Conservation (phyloP, 2,329 filamentous ascomycete genomes). For the Fonsecaea pugnacius region DNA sequence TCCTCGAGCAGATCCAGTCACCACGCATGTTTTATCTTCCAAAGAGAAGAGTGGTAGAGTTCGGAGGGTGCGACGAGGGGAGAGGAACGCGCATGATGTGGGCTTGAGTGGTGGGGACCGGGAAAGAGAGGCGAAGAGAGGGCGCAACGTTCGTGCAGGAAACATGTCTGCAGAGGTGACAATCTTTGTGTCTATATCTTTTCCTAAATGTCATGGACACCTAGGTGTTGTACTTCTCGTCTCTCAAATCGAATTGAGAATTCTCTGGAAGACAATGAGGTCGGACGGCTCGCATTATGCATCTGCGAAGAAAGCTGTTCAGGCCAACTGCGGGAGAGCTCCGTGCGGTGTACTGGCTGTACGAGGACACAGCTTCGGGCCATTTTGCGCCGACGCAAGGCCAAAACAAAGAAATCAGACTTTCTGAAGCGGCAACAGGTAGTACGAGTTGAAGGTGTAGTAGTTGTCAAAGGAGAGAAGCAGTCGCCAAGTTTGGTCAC, state of each 20-base stretch:
- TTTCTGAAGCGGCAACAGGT: background rate
- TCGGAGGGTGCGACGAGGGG: constrained; percentile 15
- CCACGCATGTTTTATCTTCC: constrained; percentile 37
- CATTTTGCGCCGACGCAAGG: constrained; percentile 16
- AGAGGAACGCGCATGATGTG: background rate
- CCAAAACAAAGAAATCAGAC: background rate
- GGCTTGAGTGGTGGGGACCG: background rate
- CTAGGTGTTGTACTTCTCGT: background rate
- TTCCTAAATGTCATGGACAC: background rate
- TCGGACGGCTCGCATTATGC: background rate
- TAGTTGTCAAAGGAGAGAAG: background rate
- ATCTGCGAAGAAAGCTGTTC: background rate
- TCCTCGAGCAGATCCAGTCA: constrained; percentile 38
- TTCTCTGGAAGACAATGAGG: background rate
- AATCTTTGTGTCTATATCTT: background rate
- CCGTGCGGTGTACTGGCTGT: background rate
- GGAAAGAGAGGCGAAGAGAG: constrained; percentile 1
- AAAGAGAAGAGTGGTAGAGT: constrained; percentile 37
- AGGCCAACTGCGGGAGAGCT: constrained; percentile 8
- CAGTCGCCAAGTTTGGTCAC: background rate
- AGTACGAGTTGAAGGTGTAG: background rate
- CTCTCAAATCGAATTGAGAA: background rate
- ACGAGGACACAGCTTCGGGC: constrained; percentile 7
- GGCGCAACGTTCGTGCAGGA: background rate
- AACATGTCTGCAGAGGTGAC: background rate